These are phyloP conservation scores for Ophiostoma himal-ulmi DNA, from an alignment of 2,329 filamentous ascomycete species.

Conservation along the genomic window DNA sequence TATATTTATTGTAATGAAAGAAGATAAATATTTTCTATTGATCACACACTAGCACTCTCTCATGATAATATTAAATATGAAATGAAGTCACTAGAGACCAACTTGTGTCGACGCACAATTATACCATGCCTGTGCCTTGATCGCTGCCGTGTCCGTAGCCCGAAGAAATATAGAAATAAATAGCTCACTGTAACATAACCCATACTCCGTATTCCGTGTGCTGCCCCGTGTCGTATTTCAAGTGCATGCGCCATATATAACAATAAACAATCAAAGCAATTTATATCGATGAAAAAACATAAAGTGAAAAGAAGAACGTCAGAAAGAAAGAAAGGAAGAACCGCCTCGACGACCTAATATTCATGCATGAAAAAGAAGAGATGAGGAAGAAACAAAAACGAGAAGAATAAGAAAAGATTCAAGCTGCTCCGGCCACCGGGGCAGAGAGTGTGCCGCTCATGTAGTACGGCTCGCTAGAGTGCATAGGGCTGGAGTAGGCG, in stretches of 20 bases:
- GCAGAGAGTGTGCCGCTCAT: background rate
- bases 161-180: background rate
- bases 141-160: background rate
- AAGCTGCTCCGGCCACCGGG: background rate
- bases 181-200: background rate
- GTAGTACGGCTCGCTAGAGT: background rate
- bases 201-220: background rate
- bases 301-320: background rate
- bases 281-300: background rate
- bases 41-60: background rate
- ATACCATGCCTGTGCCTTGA: background rate
- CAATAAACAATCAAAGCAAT: background rate
- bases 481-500: constrained; percentile 16
- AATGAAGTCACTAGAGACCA: too few species aligned
- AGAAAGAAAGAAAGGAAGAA: background rate
- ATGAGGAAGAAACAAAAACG: background rate
- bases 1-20: constrained; percentile 1
- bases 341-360: background rate
- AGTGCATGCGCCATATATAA: background rate
- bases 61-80: background rate
- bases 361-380: background rate
- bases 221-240: background rate
- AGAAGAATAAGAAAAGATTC: background rate
- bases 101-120: background rate
- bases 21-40: background rate